Evolutionary conservation across 1,284 basidiomycete species (phyloP), one percentile per base, ranked within the genome.

Genomic region (Pseudozyma hubeiensis): DNA sequence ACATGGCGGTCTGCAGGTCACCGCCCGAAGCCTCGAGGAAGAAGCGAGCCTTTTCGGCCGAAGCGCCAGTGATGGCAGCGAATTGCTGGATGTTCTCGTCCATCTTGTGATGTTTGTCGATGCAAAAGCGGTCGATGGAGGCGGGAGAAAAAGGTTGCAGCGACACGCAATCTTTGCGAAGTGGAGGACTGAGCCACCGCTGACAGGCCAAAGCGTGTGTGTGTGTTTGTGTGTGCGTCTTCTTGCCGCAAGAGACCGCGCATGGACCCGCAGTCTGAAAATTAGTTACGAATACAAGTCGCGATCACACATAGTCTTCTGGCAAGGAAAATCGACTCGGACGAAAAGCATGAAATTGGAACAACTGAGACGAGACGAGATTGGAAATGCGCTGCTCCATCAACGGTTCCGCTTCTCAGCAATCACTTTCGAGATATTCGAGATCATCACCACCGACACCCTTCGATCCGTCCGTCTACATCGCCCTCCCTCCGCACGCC

Each of bases 1-100:
- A 79, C 60, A 86, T 75, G 14, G 86, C 85, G 31, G 73, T 75
- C 66, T 85, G 59, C 14, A 86, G 51, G 67, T 86, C 81, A 10
- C 85, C 85, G 30, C 71, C 70, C 10, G 82, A 77, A 4, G 81
- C 76, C 31, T 85, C 83, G 53, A 86, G 77, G 65, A 79, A 85
- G 80, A 85, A 85, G 30, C 80, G 77, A 35, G 85, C 85, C 33
- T 81, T 80, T 37, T 84, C 80, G 31, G 68, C 47, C 7, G 77
- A 70, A 17, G 78, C 77, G 24, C 84, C 85, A 7, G 85, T 85
- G 68, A 86, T 77, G 40, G 72, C 71, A 54, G 71, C 56, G 51
- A 78, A 82, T 46, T 83, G 81, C 29, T 77, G 64, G 16, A 83
- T 68, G 29, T 51, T 61, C 14, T 79, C 74, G 62, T 80, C 76